phyloP scores from a whole-genome alignment of 2,329 filamentous ascomycete genomes.

The Diaporthe vaccinii region DNA sequence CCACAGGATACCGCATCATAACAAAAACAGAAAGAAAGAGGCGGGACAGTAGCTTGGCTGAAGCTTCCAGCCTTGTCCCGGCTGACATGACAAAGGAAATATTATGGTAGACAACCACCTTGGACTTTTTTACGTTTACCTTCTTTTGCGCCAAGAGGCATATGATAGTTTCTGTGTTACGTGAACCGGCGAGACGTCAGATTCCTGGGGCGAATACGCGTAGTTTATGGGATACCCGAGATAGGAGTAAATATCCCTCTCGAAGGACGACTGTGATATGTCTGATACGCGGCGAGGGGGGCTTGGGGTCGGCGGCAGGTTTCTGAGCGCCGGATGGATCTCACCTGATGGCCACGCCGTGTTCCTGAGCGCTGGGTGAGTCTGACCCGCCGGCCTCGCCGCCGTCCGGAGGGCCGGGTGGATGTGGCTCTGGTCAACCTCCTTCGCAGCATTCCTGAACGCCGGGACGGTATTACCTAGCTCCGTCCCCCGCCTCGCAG shows the following conservation, averaged over 20 bases:
- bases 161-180: not conserved
- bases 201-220: not conserved
- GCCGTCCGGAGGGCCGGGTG: not conserved
- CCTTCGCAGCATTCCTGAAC: not conserved
- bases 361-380: not conserved
- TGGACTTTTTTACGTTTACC: not conserved
- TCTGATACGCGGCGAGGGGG: not conserved
- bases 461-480: not conserved
- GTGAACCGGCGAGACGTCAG: constrained; percentile 4
- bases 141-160: not conserved
- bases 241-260: not conserved
- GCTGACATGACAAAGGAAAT: constrained; percentile 21
- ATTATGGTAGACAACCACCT: constrained; percentile 4
- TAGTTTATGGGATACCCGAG: not conserved
- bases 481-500: not conserved
- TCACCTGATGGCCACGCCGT: not conserved
- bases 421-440: not conserved
- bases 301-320: too few species aligned
- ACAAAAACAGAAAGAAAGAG: not conserved
- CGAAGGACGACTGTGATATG: not conserved
- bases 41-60: not conserved
- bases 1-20: constrained; percentile 3
- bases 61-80: not conserved
- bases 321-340: not conserved
- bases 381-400: not conserved